Base-by-base conservation (phyloP, 371 early-diverging fungal genomes). In the Actinomortierella ambigua region DNA sequence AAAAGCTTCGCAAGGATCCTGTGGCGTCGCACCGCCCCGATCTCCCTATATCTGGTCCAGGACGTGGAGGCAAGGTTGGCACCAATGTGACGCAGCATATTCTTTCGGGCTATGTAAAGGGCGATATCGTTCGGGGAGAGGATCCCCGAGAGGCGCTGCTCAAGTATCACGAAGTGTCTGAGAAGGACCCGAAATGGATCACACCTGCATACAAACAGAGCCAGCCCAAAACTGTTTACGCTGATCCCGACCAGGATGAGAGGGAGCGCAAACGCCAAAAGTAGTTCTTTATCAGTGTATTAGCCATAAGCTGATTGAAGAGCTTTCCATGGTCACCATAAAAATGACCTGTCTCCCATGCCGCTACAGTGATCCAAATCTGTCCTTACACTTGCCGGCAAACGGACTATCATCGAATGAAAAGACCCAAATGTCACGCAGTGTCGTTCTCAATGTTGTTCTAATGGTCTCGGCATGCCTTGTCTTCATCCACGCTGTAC, bases 81-180 rank as follows among this genome's bases (percentile, higher is more conserved):
- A 87, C 86, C 55, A 94, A 87, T 57, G 78, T 88, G 48, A 91
- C 93, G 9, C 93, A 95, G 73, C 89, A 90, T 55, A 89, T 96
- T 8, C 87, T 96, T 85, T 89, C 90, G 51, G 81, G 83, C 14
- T 77, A 96, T 20, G 84, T 88, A 13, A 96, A 93, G 70, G 34
- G 34, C 34, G 95, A 96, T 69, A 92, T 90, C 8, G 85, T 87
- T 43, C 83, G 91, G 67, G 83, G 83, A 64, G 96, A 95, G 55
- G 98, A 98, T 81, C 98, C 98, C 17, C 84, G 98, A 44, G 98
- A 92, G 57, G 98, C 96, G 11, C 85, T 98, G 63, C 79, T 98
- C 24, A 93, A 86, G 65, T 93, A 95, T 78, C 97, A 98, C 1
- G 84, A 88, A 17, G 81, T 79, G 1, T 95, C 97, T 0, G 91